Conservation (phyloP, 768 basidiomycete genomes). For the Rhodotorula sphaerocarpa region DNA sequence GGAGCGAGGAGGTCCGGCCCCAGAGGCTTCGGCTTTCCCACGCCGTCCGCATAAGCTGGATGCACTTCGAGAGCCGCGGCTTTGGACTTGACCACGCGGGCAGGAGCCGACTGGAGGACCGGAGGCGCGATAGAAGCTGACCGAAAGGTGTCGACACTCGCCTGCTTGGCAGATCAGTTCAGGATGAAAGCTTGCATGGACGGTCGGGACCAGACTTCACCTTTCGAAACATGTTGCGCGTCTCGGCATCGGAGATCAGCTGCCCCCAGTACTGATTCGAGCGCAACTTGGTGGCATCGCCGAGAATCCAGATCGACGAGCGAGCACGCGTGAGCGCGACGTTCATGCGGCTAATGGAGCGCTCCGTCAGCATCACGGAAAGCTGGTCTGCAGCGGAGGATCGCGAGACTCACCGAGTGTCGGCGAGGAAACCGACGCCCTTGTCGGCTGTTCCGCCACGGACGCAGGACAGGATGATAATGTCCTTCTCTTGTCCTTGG, state of each 20-base stretch:
- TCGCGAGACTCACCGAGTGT: slow-evolving; percentile 44
- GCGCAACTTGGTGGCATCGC: slow-evolving; percentile 80
- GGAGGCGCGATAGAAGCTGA: slow-evolving; percentile 14
- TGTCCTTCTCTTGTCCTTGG: slow-evolving; percentile 97
- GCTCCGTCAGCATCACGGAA: no score
- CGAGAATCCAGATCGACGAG: slow-evolving; percentile 86
- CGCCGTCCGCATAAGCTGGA: slow-evolving; percentile 6
- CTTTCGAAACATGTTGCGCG: slow-evolving; percentile 24
- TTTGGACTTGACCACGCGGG: slow-evolving; percentile 14
- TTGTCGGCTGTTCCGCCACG: slow-evolving; percentile 72
- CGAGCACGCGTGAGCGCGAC: slow-evolving; percentile 96
- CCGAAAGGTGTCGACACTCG: slow-evolving; percentile 25
- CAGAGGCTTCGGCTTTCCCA: neutral
- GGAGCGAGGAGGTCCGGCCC: neutral
- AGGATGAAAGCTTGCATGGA: neutral
- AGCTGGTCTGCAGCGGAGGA: slow-evolving; percentile 47
- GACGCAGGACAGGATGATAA: slow-evolving; percentile 95
- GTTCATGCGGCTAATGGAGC: slow-evolving; percentile 71
- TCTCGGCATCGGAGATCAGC: slow-evolving; percentile 35
- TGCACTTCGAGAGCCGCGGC: slow-evolving; percentile 15
- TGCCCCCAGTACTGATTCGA: slow-evolving; percentile 40
- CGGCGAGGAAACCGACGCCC: slow-evolving; percentile 79
- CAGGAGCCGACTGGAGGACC: neutral
- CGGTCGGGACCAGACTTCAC: neutral
- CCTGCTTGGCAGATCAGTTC: slow-evolving; percentile 2